Conservation (phyloP, 2,329 filamentous ascomycete genomes). For the Fusarium torulosum region DNA sequence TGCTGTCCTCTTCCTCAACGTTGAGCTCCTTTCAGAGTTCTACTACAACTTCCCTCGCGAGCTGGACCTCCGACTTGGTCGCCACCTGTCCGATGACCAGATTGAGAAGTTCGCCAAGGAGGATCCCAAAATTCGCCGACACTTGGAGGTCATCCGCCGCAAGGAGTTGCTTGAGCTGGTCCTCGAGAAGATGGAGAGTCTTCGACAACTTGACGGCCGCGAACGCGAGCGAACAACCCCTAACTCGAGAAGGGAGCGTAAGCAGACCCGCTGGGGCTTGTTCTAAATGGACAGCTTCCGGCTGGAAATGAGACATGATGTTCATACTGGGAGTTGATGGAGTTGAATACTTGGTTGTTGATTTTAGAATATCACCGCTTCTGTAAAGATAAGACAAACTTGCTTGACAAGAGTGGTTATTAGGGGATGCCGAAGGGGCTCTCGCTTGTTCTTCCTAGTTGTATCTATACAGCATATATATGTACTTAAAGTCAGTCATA, state of each 20-base stretch:
- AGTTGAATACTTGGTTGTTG: constrained; percentile 46
- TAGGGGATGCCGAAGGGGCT: background rate
- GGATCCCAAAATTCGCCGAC: constrained; percentile 88
- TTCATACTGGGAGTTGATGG: constrained; percentile 47
- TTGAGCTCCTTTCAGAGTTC: constrained; percentile 95
- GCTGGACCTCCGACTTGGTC: constrained; percentile 86
- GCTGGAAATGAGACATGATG: constrained; percentile 45
- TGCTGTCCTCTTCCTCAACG: constrained; percentile 95
- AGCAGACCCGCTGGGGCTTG: constrained; percentile 63
- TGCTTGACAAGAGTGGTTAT: constrained; percentile 1
- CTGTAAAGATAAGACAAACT: constrained; percentile 17
- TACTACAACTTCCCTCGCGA: constrained; percentile 98
- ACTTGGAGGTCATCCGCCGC: constrained; percentile 90
- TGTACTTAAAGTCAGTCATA: background rate
- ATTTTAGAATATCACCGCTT: constrained; percentile 42
- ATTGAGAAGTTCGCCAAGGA: constrained; percentile 93
- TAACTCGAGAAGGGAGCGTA: constrained; percentile 47
- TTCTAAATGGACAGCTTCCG: constrained; percentile 53
- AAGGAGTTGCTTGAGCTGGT: constrained; percentile 96
- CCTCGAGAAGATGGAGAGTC: constrained; percentile 92
- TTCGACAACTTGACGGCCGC: constrained; percentile 84
- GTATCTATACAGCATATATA: constrained; percentile 13
- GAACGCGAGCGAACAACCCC: constrained; percentile 66
- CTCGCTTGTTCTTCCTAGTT: background rate
- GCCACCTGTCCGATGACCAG: constrained; percentile 81